Evolutionary conservation across 306 rosid genomes (phyloP).

Genomic region (Heteromeles arbutifolia): DNA sequence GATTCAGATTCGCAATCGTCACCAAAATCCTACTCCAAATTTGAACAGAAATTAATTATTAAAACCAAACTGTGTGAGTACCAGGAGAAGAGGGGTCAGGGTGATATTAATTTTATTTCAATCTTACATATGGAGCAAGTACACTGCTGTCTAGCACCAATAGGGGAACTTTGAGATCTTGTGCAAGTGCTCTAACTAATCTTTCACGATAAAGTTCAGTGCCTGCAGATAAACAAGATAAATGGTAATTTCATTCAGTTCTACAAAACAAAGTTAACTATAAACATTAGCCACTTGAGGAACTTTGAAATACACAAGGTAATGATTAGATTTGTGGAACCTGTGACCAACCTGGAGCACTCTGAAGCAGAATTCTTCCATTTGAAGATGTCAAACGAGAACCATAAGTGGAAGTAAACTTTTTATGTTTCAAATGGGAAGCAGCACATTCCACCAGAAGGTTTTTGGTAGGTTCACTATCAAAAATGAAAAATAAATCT

Average conservation of each 20-base stretch:
- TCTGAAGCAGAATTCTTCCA: slow-evolving; percentile 84
- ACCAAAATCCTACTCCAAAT: slow-evolving; percentile 66
- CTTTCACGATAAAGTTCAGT: slow-evolving; percentile 94
- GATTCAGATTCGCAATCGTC: slow-evolving; percentile 79
- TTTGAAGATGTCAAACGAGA: slow-evolving; percentile 77
- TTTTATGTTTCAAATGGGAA: slow-evolving; percentile 71
- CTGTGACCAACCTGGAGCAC: slow-evolving; percentile 72
- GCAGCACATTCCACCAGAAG: slow-evolving; percentile 81
- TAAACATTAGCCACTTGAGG: neutral
- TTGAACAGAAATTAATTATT: slow-evolving; percentile 5
- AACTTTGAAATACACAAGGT: slow-evolving; percentile 1
- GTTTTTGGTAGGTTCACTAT: slow-evolving; percentile 70
- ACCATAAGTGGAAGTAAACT: slow-evolving; percentile 55
- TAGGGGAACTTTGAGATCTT: slow-evolving; percentile 71
- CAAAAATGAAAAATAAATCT: neutral
- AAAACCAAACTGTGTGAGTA: neutral
- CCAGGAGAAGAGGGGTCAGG: neutral
- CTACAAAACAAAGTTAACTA: neutral
- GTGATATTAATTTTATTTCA: neutral
- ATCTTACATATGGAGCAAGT: slow-evolving; percentile 87
- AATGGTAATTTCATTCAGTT: neutral
- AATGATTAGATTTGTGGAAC: slow-evolving; percentile 8
- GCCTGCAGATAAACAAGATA: slow-evolving; percentile 39
- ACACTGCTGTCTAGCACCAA: slow-evolving; percentile 83
- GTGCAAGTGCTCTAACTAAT: slow-evolving; percentile 86